These are phyloP conservation scores for Crithidia sp. DNA, from an alignment of 208 protist genomes.

Conservation along the genomic window DNA sequence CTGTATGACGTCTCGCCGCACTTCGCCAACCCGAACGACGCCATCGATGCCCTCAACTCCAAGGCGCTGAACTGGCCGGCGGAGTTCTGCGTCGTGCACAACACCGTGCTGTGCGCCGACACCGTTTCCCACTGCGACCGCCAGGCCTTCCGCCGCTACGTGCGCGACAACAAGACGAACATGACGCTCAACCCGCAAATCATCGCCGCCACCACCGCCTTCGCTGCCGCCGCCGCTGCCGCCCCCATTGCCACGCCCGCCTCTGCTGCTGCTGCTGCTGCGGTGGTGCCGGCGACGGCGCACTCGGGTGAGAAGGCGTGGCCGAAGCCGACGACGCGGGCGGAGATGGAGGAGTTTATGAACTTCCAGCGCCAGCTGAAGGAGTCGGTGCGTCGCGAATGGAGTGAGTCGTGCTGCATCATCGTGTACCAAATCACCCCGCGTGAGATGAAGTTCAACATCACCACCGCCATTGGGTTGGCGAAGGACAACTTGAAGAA, in stretches of 20 bases:
- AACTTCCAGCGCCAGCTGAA: constrained; percentile 46
- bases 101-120: constrained; percentile 73
- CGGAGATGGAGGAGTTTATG: constrained; percentile 44
- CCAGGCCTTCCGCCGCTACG: constrained; percentile 78
- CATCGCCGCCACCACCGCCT: constrained; percentile 27
- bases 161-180: constrained; percentile 71
- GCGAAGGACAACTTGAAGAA: constrained; percentile 79
- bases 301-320: constrained; percentile 28
- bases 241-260: constrained; percentile 8
- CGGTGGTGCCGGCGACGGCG: not conserved
- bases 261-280: not conserved
- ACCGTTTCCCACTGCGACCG: constrained; percentile 60
- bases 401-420: constrained; percentile 79
- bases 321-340: constrained; percentile 29
- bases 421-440: constrained; percentile 91
- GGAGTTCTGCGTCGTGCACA: constrained; percentile 81
- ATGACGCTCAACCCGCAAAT: constrained; percentile 37
- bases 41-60: constrained; percentile 74
- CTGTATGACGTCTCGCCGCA: constrained; percentile 66
- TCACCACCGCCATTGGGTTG: constrained; percentile 68
- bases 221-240: constrained; percentile 24
- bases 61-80: constrained; percentile 76
- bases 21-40: constrained; percentile 61
- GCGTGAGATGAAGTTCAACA: constrained; percentile 90
- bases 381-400: constrained; percentile 69